Conservation (phyloP, 495 filamentous ascomycete genomes). For the Penicillium angulare region DNA sequence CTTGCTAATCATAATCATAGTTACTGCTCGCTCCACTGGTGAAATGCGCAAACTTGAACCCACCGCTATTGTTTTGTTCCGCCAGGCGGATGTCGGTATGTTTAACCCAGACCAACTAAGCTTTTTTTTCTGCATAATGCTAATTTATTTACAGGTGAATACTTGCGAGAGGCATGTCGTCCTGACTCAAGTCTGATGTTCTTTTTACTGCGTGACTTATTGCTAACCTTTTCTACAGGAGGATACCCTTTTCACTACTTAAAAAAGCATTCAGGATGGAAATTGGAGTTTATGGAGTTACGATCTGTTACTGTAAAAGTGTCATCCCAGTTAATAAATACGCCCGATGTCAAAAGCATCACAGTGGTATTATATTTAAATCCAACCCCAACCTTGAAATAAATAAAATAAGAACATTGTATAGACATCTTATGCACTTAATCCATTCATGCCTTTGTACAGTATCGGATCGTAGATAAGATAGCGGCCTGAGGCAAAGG, state of each 20-base stretch:
- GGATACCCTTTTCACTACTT: slow-evolving; percentile 49
- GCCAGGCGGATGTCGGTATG: slow-evolving; percentile 6
- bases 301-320: slow-evolving; percentile 16
- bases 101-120: neutral
- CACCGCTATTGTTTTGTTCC: slow-evolving; percentile 79
- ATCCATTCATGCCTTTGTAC: no score
- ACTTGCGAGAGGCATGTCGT: slow-evolving; percentile 68
- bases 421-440: no score
- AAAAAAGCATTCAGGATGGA: slow-evolving; percentile 15
- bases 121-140: neutral
- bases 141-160: slow-evolving; percentile 57
- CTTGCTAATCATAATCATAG: slow-evolving; percentile 38
- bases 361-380: slow-evolving; percentile 1
- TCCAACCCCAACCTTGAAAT: no score
- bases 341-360: neutral
- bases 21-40: slow-evolving; percentile 77
- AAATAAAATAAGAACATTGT: no score
- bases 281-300: slow-evolving; percentile 27
- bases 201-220: neutral
- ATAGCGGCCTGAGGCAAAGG: neutral
- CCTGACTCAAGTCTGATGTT: neutral
- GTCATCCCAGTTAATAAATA: slow-evolving; percentile 4
- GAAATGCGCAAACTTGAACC: slow-evolving; percentile 82
- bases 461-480: no score
- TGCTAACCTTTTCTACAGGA: slow-evolving; percentile 35